Conservation (phyloP, 768 basidiomycete genomes). For the Mycena amicta region DNA sequence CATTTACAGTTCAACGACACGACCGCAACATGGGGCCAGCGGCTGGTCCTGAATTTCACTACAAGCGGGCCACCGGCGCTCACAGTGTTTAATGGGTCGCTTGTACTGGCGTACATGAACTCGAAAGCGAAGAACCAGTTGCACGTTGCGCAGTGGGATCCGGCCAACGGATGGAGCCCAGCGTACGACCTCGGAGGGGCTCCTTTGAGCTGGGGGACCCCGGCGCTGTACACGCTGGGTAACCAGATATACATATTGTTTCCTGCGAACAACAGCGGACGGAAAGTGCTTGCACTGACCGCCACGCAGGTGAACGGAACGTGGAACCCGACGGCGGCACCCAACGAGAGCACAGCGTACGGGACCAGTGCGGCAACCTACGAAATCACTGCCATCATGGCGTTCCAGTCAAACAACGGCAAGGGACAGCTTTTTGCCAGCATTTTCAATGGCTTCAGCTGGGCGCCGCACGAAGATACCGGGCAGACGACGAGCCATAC, state of each 20-base stretch:
- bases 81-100: conserved; percentile 1
- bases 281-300: background rate
- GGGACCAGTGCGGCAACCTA: background rate
- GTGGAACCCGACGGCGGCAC: background rate
- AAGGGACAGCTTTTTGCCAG: background rate
- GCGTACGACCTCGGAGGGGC: background rate
- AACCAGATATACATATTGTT: background rate
- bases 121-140: background rate
- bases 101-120: background rate
- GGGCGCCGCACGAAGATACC: background rate
- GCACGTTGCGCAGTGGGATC: background rate
- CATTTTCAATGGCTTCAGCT: background rate
- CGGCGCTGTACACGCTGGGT: background rate
- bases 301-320: background rate
- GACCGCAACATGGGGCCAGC: background rate
- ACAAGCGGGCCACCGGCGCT: background rate
- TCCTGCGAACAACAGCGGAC: conserved; percentile 2
- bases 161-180: background rate
- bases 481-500: conserved; percentile 1
- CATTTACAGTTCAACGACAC: conserved; percentile 4
- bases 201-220: background rate
- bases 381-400: background rate
- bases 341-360: background rate
- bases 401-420: conserved; percentile 7
- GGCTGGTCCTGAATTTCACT: background rate